Conservation (phyloP, 257 asterid genomes). For the Schizonepeta tenuifolia region DNA sequence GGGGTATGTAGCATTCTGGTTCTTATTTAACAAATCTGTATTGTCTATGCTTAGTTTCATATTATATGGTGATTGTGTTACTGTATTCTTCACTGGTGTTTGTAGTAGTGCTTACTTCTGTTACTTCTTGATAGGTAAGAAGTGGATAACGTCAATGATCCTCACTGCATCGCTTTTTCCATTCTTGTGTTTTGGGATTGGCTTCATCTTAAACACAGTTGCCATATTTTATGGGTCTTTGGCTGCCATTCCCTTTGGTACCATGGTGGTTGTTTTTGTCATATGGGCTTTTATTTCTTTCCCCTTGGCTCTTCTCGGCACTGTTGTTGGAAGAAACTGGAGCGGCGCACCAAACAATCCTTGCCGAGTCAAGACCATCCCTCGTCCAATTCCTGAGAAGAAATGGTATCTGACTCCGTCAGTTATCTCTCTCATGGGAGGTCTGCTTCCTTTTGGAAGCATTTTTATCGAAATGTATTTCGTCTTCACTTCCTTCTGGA, state of each 20-base stretch:
- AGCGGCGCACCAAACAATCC: conserved; percentile 84
- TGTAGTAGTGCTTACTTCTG: conserved; percentile 26
- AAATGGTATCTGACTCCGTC: conserved; percentile 84
- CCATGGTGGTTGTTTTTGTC: conserved; percentile 77
- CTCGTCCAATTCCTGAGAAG: conserved; percentile 96
- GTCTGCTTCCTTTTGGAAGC: conserved; percentile 88
- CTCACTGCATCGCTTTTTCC: conserved; percentile 91
- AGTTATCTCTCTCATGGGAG: conserved; percentile 82
- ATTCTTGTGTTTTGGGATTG: conserved; percentile 74
- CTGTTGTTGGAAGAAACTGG: conserved; percentile 85
- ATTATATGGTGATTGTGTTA: neutral
- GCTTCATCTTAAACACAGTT: conserved; percentile 67
- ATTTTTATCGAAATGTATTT: conserved; percentile 87
- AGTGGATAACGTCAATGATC: conserved; percentile 81
- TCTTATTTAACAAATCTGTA: neutral
- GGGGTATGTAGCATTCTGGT: conserved; percentile 55
- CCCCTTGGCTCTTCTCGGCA: conserved; percentile 90
- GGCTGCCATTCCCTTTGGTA: conserved; percentile 88
- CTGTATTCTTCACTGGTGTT: neutral
- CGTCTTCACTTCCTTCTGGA: conserved; percentile 95
- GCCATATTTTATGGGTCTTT: conserved; percentile 85
- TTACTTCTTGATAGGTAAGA: conserved; percentile 61
- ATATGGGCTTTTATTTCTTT: conserved; percentile 87
- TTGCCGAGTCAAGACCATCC: conserved; percentile 87
- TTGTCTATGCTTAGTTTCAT: neutral